These are phyloP conservation scores for Yamagishiella unicocca DNA, from an alignment of 139 green algal species.

Conservation along the genomic window DNA sequence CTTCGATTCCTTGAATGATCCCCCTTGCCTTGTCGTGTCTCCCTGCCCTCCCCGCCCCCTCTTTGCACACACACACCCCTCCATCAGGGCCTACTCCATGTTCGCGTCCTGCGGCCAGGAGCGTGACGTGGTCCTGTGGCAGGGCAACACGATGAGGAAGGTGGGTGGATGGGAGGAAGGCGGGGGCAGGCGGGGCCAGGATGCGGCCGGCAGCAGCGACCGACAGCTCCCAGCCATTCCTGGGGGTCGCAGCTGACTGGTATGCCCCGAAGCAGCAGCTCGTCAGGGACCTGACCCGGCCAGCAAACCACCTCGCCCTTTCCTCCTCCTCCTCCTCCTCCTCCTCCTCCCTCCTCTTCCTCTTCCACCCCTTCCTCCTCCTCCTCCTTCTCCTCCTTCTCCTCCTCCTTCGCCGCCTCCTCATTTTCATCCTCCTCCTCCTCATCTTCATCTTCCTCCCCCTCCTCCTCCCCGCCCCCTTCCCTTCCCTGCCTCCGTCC, in stretches of 20 bases:
- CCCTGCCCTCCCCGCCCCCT: neutral
- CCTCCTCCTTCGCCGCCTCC: too few species aligned
- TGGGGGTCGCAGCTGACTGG: too few species aligned
- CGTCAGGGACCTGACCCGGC: too few species aligned
- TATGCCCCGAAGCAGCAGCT: too few species aligned
- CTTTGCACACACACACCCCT: neutral
- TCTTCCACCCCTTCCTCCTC: too few species aligned
- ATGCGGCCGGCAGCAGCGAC: too few species aligned
- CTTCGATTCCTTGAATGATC: neutral
- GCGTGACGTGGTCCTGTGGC: slow-evolving; percentile 86
- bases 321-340: too few species aligned
- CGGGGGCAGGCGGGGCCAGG: neutral
- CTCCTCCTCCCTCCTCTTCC: too few species aligned
- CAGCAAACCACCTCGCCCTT: too few species aligned
- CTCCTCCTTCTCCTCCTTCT: too few species aligned
- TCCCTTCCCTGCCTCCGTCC: neutral
- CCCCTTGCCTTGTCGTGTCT: neutral
- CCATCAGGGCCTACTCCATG: slow-evolving; percentile 78
- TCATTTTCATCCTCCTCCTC: too few species aligned
- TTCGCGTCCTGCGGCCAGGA: slow-evolving; percentile 83
- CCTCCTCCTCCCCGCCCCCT: neutral
- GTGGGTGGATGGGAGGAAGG: slow-evolving; percentile 29
- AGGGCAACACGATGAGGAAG: slow-evolving; percentile 70
- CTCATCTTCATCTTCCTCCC: neutral
- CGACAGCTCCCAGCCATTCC: too few species aligned